phyloP scores from a whole-genome alignment of 768 basidiomycete genomes.

The Suillus sp. region DNA sequence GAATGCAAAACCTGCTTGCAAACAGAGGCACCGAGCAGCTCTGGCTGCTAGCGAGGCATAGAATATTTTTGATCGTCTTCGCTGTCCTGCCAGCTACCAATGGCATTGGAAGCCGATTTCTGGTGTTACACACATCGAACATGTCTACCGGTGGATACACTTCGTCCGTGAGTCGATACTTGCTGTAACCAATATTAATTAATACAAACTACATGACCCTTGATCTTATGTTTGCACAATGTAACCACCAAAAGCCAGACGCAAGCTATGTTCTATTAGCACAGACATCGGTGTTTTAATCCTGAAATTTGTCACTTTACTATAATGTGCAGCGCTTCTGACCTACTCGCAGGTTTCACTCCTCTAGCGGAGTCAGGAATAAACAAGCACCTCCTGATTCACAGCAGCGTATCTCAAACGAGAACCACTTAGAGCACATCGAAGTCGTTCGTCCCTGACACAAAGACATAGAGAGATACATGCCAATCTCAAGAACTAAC shows the following conservation, averaged over 20 bases:
- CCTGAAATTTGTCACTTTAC: too few species aligned
- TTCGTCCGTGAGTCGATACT: not conserved
- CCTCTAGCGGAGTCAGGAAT: too few species aligned
- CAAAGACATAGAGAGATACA: too few species aligned
- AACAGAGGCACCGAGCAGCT: constrained; percentile 25
- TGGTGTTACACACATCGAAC: not conserved
- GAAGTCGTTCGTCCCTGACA: too few species aligned
- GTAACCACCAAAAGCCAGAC: not conserved
- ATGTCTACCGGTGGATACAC: not conserved
- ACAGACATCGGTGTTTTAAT: not conserved
- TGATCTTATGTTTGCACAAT: not conserved
- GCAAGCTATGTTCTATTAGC: not conserved
- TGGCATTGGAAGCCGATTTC: not conserved
- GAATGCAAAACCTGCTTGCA: constrained; percentile 31
- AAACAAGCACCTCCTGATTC: too few species aligned
- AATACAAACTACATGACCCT: not conserved
- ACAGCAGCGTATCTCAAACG: too few species aligned
- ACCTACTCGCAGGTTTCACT: too few species aligned
- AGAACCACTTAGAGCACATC: too few species aligned
- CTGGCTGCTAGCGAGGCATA: not conserved
- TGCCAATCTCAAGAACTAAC: too few species aligned
- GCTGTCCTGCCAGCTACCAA: not conserved
- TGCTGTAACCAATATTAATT: not conserved
- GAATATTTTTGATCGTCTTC: not conserved
- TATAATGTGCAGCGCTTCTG: too few species aligned